Evolutionary conservation across 805 yeast species (phyloP), one percentile per base, ranked within the genome.

Genomic region (Gaillardinia entomophila): DNA sequence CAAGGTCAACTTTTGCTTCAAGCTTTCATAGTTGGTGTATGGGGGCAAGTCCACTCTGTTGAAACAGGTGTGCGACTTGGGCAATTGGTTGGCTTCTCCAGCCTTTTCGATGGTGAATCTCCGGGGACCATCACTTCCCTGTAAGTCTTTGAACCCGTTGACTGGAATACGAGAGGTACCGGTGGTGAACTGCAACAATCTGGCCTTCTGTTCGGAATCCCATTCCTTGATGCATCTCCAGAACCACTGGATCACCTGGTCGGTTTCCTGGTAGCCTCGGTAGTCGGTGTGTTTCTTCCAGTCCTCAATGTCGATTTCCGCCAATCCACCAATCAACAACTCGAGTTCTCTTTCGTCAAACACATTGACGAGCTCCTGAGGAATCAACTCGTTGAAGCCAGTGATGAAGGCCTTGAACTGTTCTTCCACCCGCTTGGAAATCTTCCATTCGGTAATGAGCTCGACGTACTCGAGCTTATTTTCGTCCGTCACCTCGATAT

Each of bases 121-220:
- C 73, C 99, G 84, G 33, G 99, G 99, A 37, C 99, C 99, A 65
- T 92, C 98, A 16, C 95, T 84, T 45, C 98, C 99, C 66, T 92
- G 99, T 49, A 92, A 72, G 62, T 92, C 99, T 61, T 92, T 92
- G 73, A 92, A 92, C 26, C 99, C 99, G 61, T 90, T 92, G 43
- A 92, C 98, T 6, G 99, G 99, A 36, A 92, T 92, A 68, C 99
- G 82, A 15, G 97, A 88, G 3, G 99, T 92, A 73, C 99, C 99
- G 1, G 99, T 92, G 14, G 98, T 90, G 58, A 92, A 92, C 62
- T 92, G 99, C 46, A 92, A 68, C 56, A 92, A 69, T 61, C 98
- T 77, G 3, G 97, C 96, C 60, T 88, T 83, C 60, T 90, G 97
- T 60, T 92, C 98, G 35, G 88, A 76, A 57, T 92, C 97, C 97